phyloP scores from a whole-genome alignment of 768 basidiomycete genomes.

The Mycena crocata region DNA sequence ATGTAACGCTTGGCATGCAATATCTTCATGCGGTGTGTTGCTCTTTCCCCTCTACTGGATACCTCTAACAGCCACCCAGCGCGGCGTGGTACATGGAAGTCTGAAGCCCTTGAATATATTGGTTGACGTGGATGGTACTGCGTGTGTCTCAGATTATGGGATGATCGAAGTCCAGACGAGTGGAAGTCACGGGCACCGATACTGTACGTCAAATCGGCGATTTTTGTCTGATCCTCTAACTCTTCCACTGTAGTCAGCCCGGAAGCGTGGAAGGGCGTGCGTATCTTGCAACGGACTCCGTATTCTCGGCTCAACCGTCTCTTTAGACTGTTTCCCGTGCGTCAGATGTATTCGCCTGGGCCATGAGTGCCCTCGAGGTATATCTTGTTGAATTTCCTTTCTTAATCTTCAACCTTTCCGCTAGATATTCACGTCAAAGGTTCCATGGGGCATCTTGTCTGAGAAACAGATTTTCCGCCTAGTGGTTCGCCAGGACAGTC shows the following conservation, averaged over 20 bases:
- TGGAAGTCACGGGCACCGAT: slow-evolving; percentile 37
- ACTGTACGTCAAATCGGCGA: no score
- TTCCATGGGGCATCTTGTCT: slow-evolving; percentile 40
- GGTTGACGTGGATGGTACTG: slow-evolving; percentile 28
- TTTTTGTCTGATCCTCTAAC: no score
- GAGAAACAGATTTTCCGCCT: slow-evolving; percentile 42
- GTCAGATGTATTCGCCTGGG: slow-evolving; percentile 44
- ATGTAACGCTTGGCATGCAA: slow-evolving; percentile 39
- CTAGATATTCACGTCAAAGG: slow-evolving; percentile 39
- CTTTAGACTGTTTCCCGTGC: slow-evolving; percentile 36
- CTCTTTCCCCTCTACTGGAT: background rate
- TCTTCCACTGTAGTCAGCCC: no score
- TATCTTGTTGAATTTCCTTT: background rate
- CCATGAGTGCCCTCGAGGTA: slow-evolving; percentile 42
- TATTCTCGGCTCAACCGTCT: background rate
- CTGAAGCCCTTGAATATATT: slow-evolving; percentile 41
- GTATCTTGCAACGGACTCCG: slow-evolving; percentile 6
- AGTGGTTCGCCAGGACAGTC: slow-evolving; percentile 38
- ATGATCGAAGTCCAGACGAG: slow-evolving; percentile 38
- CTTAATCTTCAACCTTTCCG: background rate
- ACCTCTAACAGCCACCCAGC: slow-evolving; percentile 19
- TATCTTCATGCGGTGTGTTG: slow-evolving; percentile 37
- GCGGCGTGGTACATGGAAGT: slow-evolving; percentile 40
- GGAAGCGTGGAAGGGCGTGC: slow-evolving; percentile 44
- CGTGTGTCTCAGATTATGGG: slow-evolving; percentile 38